These are phyloP conservation scores for Clonostachys rosea DNA, from an alignment of 2,329 filamentous ascomycete species.

Conservation along the genomic window DNA sequence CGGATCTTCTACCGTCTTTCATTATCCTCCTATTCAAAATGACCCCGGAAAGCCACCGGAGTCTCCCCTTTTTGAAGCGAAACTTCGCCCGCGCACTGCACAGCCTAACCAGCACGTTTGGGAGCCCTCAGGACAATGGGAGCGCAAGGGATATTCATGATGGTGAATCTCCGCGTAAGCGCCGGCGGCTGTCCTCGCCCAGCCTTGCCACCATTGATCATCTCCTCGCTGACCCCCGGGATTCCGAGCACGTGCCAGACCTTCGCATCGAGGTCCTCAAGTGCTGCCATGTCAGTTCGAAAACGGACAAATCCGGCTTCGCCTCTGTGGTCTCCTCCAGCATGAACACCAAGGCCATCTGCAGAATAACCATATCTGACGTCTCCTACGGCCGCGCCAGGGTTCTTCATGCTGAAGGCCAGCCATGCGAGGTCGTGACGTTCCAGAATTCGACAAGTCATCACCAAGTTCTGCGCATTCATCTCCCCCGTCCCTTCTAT, in stretches of 20 bases:
- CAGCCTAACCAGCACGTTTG: neutral
- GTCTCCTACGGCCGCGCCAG: constrained; percentile 25
- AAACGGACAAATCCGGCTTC: constrained; percentile 22
- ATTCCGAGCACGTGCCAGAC: constrained; percentile 27
- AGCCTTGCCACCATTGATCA: constrained; percentile 20
- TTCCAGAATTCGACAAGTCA: constrained; percentile 41
- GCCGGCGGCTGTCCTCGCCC: constrained; percentile 40
- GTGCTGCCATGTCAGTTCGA: constrained; percentile 43
- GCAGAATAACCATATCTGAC: constrained; percentile 29
- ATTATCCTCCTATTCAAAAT: constrained; percentile 11
- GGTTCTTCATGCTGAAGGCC: constrained; percentile 47
- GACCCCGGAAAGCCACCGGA: constrained; percentile 10
- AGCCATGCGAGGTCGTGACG: constrained; percentile 46
- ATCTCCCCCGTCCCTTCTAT: constrained; percentile 42
- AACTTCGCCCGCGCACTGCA: neutral
- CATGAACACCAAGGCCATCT: constrained; percentile 24
- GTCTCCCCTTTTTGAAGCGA: constrained; percentile 1
- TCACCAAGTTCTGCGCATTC: constrained; percentile 40
- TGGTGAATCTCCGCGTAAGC: constrained; percentile 29
- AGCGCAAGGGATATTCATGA: constrained; percentile 5
- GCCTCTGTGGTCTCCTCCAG: constrained; percentile 18
- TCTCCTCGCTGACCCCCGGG: constrained; percentile 20
- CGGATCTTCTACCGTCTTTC: neutral
- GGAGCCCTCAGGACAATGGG: neutral
- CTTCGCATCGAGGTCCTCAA: constrained; percentile 50